phyloP scores from a whole-genome alignment of 768 basidiomycete species.

The Solioccasus polychromus region DNA sequence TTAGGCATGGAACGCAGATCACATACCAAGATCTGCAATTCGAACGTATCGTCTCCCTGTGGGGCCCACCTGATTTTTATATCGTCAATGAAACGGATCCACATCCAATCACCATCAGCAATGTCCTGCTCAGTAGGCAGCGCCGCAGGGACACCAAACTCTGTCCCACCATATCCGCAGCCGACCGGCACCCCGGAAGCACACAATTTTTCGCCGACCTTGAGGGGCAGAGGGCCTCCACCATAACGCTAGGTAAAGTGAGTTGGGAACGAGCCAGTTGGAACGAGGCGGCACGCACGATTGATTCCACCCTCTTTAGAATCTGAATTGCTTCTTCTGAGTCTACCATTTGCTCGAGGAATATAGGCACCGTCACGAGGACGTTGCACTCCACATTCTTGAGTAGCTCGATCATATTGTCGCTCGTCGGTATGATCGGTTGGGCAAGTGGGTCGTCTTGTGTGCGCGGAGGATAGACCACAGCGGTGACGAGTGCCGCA shows the following conservation, averaged over 20 bases:
- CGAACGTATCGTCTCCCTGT: slow-evolving; percentile 31
- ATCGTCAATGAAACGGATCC: slow-evolving; percentile 5
- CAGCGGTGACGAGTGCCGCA: slow-evolving; percentile 9
- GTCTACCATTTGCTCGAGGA: slow-evolving; percentile 37
- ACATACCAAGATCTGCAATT: slow-evolving; percentile 35
- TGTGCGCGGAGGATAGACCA: slow-evolving; percentile 30
- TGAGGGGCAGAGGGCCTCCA: slow-evolving; percentile 36
- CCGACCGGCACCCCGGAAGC: slow-evolving; percentile 15
- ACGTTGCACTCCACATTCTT: slow-evolving; percentile 25
- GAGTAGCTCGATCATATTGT: slow-evolving; percentile 38
- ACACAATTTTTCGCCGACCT: slow-evolving; percentile 13
- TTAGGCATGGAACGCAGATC: neutral
- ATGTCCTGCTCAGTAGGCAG: slow-evolving; percentile 3
- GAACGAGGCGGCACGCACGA: slow-evolving; percentile 25
- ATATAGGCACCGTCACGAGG: slow-evolving; percentile 36
- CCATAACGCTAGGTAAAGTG: slow-evolving; percentile 28
- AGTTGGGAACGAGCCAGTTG: too few species aligned
- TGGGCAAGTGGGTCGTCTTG: slow-evolving; percentile 10
- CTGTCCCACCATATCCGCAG: slow-evolving; percentile 18
- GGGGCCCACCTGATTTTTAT: slow-evolving; percentile 30
- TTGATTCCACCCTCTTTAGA: slow-evolving; percentile 22
- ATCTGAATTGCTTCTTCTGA: slow-evolving; percentile 23
- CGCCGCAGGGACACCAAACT: slow-evolving; percentile 9
- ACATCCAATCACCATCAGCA: slow-evolving; percentile 17
- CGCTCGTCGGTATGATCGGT: slow-evolving; percentile 38